Conservation (phyloP, 148 eudicot genomes). For the Mesembryanthemum crystallinum region DNA sequence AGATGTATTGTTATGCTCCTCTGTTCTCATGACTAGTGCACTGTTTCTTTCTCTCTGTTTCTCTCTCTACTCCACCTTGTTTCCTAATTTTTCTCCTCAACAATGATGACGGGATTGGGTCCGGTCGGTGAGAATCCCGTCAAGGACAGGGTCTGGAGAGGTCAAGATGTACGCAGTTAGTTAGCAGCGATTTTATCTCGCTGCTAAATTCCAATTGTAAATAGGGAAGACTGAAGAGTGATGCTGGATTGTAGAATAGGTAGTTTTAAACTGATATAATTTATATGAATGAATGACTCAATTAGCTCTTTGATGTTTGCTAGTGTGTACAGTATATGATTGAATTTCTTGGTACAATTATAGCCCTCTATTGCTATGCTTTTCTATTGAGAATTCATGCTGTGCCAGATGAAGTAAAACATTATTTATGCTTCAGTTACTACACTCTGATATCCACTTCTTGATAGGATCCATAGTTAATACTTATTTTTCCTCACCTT, state of each 20-base stretch:
- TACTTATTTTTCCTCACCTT: too few species aligned
- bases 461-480: too few species aligned
- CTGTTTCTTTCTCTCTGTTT: constrained; percentile 5
- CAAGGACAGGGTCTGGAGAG: background rate
- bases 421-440: too few species aligned
- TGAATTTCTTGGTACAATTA: constrained; percentile 4
- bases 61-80: too few species aligned
- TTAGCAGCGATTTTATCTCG: background rate
- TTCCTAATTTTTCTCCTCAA: background rate
- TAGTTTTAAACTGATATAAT: constrained; percentile 1
- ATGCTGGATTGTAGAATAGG: constrained; percentile 19
- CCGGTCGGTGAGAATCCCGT: background rate
- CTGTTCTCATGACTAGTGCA: constrained; percentile 48
- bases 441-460: too few species aligned
- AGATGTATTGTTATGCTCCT: constrained; percentile 63
- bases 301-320: background rate
- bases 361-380: background rate
- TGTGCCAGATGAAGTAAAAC: too few species aligned
- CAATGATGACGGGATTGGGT: background rate
- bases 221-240: constrained; percentile 4
- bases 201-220: constrained; percentile 24
- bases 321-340: constrained; percentile 32
- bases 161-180: background rate
- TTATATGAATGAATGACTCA: background rate
- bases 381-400: background rate